These are phyloP conservation scores for Rhinocladiella mackenziei DNA, from an alignment of 2,329 filamentous ascomycete species.

Conservation along the genomic window DNA sequence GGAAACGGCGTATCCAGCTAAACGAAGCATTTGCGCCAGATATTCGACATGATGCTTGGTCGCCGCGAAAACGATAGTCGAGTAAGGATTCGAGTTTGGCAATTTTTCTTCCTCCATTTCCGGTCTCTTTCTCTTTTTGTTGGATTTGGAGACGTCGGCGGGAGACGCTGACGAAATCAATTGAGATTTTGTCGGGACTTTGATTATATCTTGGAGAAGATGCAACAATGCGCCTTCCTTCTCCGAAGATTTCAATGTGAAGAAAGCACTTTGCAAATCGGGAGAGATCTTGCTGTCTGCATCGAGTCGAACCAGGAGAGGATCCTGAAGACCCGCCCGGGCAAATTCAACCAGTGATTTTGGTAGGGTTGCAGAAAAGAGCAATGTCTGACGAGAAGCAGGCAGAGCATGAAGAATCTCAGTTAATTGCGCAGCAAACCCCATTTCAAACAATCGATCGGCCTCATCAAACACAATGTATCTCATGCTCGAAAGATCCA, in stretches of 20 bases:
- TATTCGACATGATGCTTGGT: conserved; percentile 99
- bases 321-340: conserved; percentile 86
- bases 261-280: conserved; percentile 92
- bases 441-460: conserved; percentile 97
- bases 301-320: conserved; percentile 82
- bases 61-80: conserved; percentile 89
- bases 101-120: conserved; percentile 49
- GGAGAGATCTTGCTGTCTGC: conserved; percentile 94
- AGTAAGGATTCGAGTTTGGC: conserved; percentile 63
- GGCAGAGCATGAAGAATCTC: conserved; percentile 91
- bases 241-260: conserved; percentile 84
- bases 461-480: conserved; percentile 99
- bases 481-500: conserved; percentile 83
- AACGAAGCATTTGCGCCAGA: conserved; percentile 70
- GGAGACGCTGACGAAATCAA: conserved; percentile 47
- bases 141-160: conserved; percentile 39
- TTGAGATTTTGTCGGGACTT: conserved; percentile 66
- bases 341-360: conserved; percentile 95
- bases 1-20: conserved; percentile 82
- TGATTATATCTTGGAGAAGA: conserved; percentile 85
- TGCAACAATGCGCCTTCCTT: conserved; percentile 91
- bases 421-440: conserved; percentile 85
- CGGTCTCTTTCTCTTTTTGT: conserved; percentile 47
- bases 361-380: conserved; percentile 93
- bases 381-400: conserved; percentile 75